Conservation (phyloP, 768 basidiomycete species). For the Dioszegia aurantiaca region DNA sequence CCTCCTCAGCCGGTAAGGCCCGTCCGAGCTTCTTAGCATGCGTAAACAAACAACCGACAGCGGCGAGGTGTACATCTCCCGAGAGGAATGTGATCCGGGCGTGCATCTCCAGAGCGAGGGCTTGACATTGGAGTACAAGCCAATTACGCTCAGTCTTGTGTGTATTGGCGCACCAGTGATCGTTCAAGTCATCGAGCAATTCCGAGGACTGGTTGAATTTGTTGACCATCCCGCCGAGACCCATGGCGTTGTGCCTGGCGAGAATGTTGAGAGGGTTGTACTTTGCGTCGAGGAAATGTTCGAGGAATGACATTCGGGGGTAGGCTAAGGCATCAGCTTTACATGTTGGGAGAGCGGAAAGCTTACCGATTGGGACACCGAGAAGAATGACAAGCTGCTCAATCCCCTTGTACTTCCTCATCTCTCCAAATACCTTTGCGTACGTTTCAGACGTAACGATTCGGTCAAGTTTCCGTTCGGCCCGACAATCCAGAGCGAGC, state of each 20-base stretch:
- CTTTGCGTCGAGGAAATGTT: slow-evolving; percentile 67
- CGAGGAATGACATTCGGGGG: slow-evolving; percentile 76
- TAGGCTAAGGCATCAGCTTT: slow-evolving; percentile 60
- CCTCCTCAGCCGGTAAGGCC: slow-evolving; percentile 57
- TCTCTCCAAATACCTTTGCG: slow-evolving; percentile 64
- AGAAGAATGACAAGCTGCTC: slow-evolving; percentile 82
- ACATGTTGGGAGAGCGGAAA: slow-evolving; percentile 1
- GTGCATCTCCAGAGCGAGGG: slow-evolving; percentile 62
- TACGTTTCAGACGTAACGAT: slow-evolving; percentile 77
- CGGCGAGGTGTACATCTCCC: slow-evolving; percentile 91
- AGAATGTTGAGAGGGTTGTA: slow-evolving; percentile 79
- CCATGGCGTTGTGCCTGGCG: slow-evolving; percentile 65
- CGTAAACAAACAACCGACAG: slow-evolving; percentile 59
- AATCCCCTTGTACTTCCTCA: slow-evolving; percentile 60
- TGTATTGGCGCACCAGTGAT: slow-evolving; percentile 81
- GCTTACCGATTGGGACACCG: slow-evolving; percentile 56
- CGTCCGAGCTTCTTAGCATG: slow-evolving; percentile 22
- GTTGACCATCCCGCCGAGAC: slow-evolving; percentile 65
- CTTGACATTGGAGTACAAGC: slow-evolving; percentile 76
- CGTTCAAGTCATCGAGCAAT: slow-evolving; percentile 86
- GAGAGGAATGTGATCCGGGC: slow-evolving; percentile 79
- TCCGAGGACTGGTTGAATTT: slow-evolving; percentile 62
- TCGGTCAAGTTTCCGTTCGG: slow-evolving; percentile 76
- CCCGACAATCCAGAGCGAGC: slow-evolving; percentile 61
- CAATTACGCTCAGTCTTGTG: slow-evolving; percentile 82